Evolutionary conservation across 345 rosid species (phyloP).

Genomic region (Eucalyptus sp.): DNA sequence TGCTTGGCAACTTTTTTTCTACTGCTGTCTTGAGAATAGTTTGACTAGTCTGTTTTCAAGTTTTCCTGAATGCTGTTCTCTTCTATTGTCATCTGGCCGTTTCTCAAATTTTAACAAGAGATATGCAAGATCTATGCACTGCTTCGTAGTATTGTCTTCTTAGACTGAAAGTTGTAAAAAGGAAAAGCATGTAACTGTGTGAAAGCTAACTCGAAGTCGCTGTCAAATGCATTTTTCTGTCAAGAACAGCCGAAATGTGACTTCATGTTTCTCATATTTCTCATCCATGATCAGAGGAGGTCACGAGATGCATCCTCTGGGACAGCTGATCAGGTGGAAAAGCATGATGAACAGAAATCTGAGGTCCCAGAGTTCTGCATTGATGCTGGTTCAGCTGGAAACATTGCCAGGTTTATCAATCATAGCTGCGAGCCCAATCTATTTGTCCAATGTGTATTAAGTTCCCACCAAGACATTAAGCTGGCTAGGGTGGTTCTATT

Average conservation of each 20-base stretch:
- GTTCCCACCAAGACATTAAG: slow-evolving; percentile 67
- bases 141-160: not conserved
- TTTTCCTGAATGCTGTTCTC: not conserved
- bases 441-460: slow-evolving; percentile 79
- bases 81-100: not conserved
- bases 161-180: not conserved
- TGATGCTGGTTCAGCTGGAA: slow-evolving; percentile 79
- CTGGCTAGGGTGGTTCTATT: slow-evolving; percentile 83
- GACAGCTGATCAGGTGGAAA: not conserved
- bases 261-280: not conserved
- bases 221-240: not conserved
- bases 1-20: not conserved
- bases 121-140: not conserved
- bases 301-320: slow-evolving; percentile 32
- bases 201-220: not conserved
- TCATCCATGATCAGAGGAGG: slow-evolving; percentile 42
- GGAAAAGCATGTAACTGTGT: not conserved
- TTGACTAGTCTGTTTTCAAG: not conserved
- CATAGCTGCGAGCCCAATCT: slow-evolving; percentile 96
- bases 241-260: not conserved
- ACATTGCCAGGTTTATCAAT: slow-evolving; percentile 80
- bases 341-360: slow-evolving; percentile 24
- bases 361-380: slow-evolving; percentile 86
- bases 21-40: not conserved
- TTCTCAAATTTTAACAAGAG: not conserved